Evolutionary conservation across 805 yeast species (phyloP), one percentile per base, ranked within the genome.

Genomic region (Saturnispora dispora): DNA sequence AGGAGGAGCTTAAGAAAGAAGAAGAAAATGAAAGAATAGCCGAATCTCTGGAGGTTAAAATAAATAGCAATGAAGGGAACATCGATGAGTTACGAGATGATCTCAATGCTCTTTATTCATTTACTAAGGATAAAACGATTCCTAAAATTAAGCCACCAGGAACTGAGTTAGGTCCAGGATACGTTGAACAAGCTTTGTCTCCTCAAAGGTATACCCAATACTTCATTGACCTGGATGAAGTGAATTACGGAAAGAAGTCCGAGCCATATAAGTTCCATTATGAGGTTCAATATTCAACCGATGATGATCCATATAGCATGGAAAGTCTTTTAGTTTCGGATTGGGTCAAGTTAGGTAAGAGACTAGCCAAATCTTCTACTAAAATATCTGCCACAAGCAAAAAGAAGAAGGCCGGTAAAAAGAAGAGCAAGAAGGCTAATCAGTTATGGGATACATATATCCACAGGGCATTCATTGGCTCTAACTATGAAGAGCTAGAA

Each of bases 181-280:
- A 83, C 62, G 66, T 68, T 2, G 77, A 82, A 2, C 95, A 87
- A 68, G 62, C 80, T 32, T 85, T 85, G 57, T 73, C 91, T 0
- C 96, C 96, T 0, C 74, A 77, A 39, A 70, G 79, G 53, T 88
- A 82, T 65, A 80, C 80, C 1, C 95, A 86, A 62, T 87, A 83
- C 63, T 88, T 71, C 63, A 75, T 82, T n/a, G 87, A 88, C 63
- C 71, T 88, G 54, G 59, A 65, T 53, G 49, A 54, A 18, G 9
- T 47, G 6, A 55, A 55, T 35, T 53, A 51, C 25, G 54, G 52
- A 10, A 79, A 81, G 54, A 54, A 63, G 4, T 57, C 68, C 22
- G 67, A 69, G 0, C 61, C 63, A 11, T 68, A 73, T 57, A 63
- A 71, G 17, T 84, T 86, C 57, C 69, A 64, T 6, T 87, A 73